These are phyloP conservation scores for Colletotrichum sojae DNA, from an alignment of 2,329 filamentous ascomycete species.

Conservation along the genomic window DNA sequence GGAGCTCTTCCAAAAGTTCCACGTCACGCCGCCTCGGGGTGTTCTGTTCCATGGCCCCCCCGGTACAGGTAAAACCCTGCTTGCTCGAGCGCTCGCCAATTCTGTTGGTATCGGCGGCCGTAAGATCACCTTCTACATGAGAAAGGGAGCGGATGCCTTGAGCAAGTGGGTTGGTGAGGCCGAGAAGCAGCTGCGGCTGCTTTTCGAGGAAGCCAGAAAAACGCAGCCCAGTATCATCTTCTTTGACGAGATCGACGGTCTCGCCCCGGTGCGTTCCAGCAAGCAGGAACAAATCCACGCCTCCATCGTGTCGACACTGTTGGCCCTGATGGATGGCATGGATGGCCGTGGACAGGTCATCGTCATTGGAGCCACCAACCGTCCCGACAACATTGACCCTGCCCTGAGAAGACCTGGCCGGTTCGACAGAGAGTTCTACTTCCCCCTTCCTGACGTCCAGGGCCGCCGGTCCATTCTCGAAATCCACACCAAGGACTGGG, in stretches of 20 bases:
- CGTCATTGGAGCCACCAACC: constrained; percentile 98
- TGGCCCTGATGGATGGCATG: constrained; percentile 98
- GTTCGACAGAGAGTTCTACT: constrained; percentile 98
- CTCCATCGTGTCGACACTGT: constrained; percentile 94
- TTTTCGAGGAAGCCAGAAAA: constrained; percentile 96
- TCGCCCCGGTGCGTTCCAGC: constrained; percentile 95
- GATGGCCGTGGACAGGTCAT: constrained; percentile 98
- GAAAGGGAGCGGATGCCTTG: constrained; percentile 96
- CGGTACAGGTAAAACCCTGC: constrained; percentile 97
- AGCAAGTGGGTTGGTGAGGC: constrained; percentile 99
- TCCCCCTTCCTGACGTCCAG: constrained; percentile 87
- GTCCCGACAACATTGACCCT: constrained; percentile 95
- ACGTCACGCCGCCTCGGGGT: constrained; percentile 93
- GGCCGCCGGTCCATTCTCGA: constrained; percentile 90
- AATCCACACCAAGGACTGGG: constrained; percentile 96
- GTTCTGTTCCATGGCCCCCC: constrained; percentile 97
- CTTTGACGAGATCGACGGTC: constrained; percentile 98
- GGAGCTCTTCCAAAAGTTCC: constrained; percentile 91
- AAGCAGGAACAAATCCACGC: constrained; percentile 99
- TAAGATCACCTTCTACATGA: constrained; percentile 99
- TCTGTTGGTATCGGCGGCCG: constrained; percentile 89
- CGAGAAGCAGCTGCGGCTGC: constrained; percentile 90
- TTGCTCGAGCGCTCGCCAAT: constrained; percentile 92
- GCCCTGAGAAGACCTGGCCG: constrained; percentile 93
- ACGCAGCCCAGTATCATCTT: constrained; percentile 99